These are phyloP conservation scores for Colletotrichum chlorophyti DNA, from an alignment of 2,329 filamentous ascomycete genomes.

Conservation along the genomic window DNA sequence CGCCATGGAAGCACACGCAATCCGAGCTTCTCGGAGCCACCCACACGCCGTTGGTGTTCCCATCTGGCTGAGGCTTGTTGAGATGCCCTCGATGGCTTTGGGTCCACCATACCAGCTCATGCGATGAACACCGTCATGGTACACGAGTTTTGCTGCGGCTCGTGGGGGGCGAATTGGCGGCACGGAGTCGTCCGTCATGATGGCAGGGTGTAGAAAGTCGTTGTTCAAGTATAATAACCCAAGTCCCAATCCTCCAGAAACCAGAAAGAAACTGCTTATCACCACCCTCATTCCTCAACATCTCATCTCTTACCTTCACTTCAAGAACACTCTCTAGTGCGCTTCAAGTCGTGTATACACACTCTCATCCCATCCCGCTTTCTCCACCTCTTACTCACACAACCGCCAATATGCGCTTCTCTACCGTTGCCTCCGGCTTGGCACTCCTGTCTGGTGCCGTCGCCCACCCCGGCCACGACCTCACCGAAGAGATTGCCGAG, in stretches of 20 bases:
- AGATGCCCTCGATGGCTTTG: background rate
- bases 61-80: slow-evolving; percentile 4
- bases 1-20: slow-evolving; percentile 9
- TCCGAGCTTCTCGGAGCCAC: slow-evolving; percentile 4
- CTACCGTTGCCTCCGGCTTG: slow-evolving; percentile 22
- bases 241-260: background rate
- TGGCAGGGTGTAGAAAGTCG: background rate
- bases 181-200: background rate
- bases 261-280: background rate
- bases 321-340: background rate
- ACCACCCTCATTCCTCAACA: slow-evolving; percentile 12
- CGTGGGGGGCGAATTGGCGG: background rate
- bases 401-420: slow-evolving; percentile 14
- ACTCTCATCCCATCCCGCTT: background rate
- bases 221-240: slow-evolving; percentile 13
- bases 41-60: slow-evolving; percentile 8
- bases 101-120: background rate
- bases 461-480: slow-evolving; percentile 58
- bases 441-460: slow-evolving; percentile 22
- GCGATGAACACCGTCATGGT: background rate
- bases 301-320: background rate
- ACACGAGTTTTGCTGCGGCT: background rate
- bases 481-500: slow-evolving; percentile 54
- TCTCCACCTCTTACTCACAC: background rate
- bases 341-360: slow-evolving; percentile 2